Evolutionary conservation across 2,329 filamentous ascomycete species (phyloP), one percentile per base, ranked within the genome.

Genomic region (Xylaria sp.): DNA sequence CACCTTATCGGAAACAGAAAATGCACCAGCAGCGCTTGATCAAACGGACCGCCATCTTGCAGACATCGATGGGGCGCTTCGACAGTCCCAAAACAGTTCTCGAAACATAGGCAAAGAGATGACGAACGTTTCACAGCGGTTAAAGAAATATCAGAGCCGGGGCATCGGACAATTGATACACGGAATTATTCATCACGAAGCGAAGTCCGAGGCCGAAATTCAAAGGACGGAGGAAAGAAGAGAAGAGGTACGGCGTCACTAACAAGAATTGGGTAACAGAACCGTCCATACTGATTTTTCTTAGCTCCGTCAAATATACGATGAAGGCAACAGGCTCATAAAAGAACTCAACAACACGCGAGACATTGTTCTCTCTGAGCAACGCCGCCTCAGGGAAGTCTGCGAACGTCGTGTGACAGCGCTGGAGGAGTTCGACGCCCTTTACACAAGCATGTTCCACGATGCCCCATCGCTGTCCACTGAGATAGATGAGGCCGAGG

Each of bases 171-270:
- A 86, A 48, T 85, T 87, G 73, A 79, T 84, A 48, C 86, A 86
- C 80, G 85, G 83, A 68, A 79, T 86, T 10, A 80, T 82, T 4
- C 84, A 87, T 34, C 83, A 83, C 70, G 81, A 81, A 51, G 84
- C 82, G n/a, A 83, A 83, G 60, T 87, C 86, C 70, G 78, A 80
- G 18, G 81, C 81, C n/a, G 82, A 81, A 59, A 84, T 85, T 15
- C 81, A 82, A 58, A 86, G 85, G 70, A 87, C 88, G 76, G 86
- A 89, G 75, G 78, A 80, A 52, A 86, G 88, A 70, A 89, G 88
- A 75, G 81, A 87, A 32, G 83, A 86, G 55, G 86, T 83, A 68
- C 44, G 20, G n/a, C 10, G 32, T 25, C 23, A n/a, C 32, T 37
- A 2, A 4, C 18, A 48, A 23, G 4, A 41, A 15, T 13, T n/a